These are phyloP conservation scores for Stereocaulon alpinum DNA, from an alignment of 495 filamentous ascomycete species.

Conservation along the genomic window DNA sequence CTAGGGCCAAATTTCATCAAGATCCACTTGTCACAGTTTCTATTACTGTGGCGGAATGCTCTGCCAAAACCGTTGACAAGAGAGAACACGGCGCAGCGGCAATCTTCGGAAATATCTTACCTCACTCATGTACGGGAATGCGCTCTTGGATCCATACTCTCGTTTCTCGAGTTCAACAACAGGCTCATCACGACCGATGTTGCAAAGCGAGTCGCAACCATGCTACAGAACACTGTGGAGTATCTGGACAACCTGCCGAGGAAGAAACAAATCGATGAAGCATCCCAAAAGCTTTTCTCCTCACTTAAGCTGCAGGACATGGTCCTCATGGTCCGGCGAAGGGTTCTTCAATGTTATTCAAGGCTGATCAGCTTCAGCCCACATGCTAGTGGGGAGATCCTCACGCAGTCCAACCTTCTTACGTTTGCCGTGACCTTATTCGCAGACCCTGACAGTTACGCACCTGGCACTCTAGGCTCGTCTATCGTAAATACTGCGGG, in stretches of 20 bases:
- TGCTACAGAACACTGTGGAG: conserved; percentile 90
- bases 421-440: conserved; percentile 88
- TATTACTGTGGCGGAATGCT: conserved; percentile 97
- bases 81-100: conserved; percentile 74
- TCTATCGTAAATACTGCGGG: conserved; percentile 88
- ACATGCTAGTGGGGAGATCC: conserved; percentile 65
- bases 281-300: conserved; percentile 71
- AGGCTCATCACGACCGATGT: conserved; percentile 87
- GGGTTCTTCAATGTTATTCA: conserved; percentile 89
- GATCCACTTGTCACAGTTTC: conserved; percentile 89
- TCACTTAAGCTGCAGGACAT: conserved; percentile 85
- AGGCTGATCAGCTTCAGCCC: conserved; percentile 83
- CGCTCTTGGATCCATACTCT: conserved; percentile 78
- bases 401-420: conserved; percentile 84
- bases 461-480: conserved; percentile 73
- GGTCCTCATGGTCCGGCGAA: conserved; percentile 82
- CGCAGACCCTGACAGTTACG: conserved; percentile 82
- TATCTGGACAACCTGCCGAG: conserved; percentile 75
- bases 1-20: conserved; percentile 98
- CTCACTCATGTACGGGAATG: conserved; percentile 93
- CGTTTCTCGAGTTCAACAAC: conserved; percentile 91
- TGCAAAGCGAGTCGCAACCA: conserved; percentile 79
- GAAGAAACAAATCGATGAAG: conserved; percentile 82
- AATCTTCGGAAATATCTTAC: conserved; percentile 79
- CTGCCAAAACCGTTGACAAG: conserved; percentile 86